Base-by-base conservation (phyloP, 495 filamentous ascomycete genomes). In the Lophiotrema nucula region DNA sequence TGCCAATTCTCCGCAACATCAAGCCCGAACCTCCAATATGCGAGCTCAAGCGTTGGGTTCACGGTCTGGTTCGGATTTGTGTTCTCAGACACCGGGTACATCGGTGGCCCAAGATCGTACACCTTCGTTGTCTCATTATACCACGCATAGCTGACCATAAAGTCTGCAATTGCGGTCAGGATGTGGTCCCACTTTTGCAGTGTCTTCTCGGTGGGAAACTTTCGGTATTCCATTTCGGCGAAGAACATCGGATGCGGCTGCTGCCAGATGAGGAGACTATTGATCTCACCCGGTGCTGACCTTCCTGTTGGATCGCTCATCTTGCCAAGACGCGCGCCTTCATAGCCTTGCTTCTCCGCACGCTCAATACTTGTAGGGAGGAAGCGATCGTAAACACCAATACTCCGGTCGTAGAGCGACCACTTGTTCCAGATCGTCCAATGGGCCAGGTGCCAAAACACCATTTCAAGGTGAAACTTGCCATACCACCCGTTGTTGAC, bases 261-360 rank as follows among this genome's bases (percentile, higher is more conserved):
- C 55, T 81, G 79, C 79, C 79, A 81, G 49, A 81, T 79, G 19
- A 81, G 63, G 22, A 81, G 64, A 15, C 69, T 71, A 64, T 82
- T 81, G 60, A 82, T 82, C 56, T 81, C 77, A 15, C 79, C 81
- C 6, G 81, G 81, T 11, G 80, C 79, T 37, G 72, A 75, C 47
- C 79, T 68, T 43, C 81, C 80, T 3, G 75, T 74, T 0, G 80
- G 76, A 62, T 82, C 81, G 5, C 74, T 81, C 79, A 82, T 82
- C 66, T 84, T 84, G 6, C 81, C 79, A 75, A 78, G 77, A 48
- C 79, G 73, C 8, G 79, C 77, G 3, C 80, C 81, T 1, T 59
- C 53, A 58, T 83, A 84, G 12, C 80, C 79, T 55, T 81, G 79
- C 0, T 56, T 42, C 6, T 50, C 31, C 0, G 81, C 80, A 33